These are phyloP conservation scores for Candida parachauliodes DNA, from an alignment of 805 yeast genomes.

Conservation along the genomic window DNA sequence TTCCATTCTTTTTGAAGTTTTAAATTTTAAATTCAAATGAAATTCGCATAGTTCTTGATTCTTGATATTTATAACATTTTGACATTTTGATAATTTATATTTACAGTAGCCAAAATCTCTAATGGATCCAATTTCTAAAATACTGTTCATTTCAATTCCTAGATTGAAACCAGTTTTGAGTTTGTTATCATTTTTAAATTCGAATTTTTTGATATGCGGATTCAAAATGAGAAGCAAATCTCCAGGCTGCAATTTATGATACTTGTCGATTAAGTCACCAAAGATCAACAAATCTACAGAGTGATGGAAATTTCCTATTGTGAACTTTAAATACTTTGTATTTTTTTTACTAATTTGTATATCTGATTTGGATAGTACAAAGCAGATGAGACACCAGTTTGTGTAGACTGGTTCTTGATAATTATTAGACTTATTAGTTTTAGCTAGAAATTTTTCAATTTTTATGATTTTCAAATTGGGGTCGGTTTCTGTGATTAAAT, in stretches of 20 bases:
- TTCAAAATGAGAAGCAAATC: conserved; percentile 72
- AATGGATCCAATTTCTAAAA: conserved; percentile 73
- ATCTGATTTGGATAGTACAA: conserved; percentile 55
- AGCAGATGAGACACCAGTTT: conserved; percentile 80
- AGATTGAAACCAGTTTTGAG: conserved; percentile 45
- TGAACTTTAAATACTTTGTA: conserved; percentile 56
- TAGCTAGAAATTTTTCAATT: conserved; percentile 57
- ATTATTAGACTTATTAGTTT: conserved; percentile 59
- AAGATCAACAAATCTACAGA: conserved; percentile 60
- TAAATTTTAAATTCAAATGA: conserved; percentile 60
- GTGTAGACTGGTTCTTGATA: conserved; percentile 65
- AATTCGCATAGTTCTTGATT: conserved; percentile 61
- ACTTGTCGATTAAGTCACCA: conserved; percentile 63
- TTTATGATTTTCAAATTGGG: conserved; percentile 52
- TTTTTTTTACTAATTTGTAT: conserved; percentile 46
- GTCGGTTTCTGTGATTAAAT: conserved; percentile 26
- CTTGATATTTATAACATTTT: conserved; percentile 53
- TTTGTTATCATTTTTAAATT: conserved; percentile 9
- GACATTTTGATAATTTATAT: conserved; percentile 43
- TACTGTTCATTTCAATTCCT: conserved; percentile 44
- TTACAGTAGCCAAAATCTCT: conserved; percentile 66
- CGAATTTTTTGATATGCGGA: conserved; percentile 51
- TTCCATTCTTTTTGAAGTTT: conserved; percentile 64
- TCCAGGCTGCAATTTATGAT: conserved; percentile 73
- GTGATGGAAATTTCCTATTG: conserved; percentile 64